Evolutionary conservation across 441 rosid species (phyloP).

Genomic region (Biscutella laevigata): DNA sequence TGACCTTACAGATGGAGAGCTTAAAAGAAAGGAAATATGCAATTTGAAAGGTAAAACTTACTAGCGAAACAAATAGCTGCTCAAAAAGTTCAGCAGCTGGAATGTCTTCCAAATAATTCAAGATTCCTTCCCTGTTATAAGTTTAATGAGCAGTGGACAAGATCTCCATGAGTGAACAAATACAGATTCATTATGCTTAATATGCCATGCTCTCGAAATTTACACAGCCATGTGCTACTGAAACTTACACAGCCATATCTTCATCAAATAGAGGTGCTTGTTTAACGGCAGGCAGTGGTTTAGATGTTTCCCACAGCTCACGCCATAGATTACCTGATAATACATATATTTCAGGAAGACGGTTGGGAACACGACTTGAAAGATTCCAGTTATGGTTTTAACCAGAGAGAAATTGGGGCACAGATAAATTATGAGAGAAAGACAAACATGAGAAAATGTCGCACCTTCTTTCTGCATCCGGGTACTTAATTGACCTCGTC

Average conservation of each 20-base stretch:
- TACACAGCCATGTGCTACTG: too few relatives aligned
- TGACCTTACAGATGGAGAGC: background rate
- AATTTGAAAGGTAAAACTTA: constrained; percentile 32
- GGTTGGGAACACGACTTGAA: background rate
- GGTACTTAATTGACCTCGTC: constrained; percentile 76
- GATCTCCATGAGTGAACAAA: constrained; percentile 15
- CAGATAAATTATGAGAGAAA: too few relatives aligned
- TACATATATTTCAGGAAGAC: background rate
- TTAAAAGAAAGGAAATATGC: background rate
- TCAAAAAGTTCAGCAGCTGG: constrained; percentile 60
- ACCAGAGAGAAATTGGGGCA: background rate
- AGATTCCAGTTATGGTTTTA: background rate
- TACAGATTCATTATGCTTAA: background rate
- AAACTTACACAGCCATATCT: constrained; percentile 90
- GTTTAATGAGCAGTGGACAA: constrained; percentile 16
- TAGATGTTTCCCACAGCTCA: constrained; percentile 89
- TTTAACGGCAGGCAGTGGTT: constrained; percentile 76
- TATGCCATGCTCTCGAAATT: too few relatives aligned
- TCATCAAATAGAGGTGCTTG: constrained; percentile 91
- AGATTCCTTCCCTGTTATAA: constrained; percentile 72
- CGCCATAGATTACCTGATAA: constrained; percentile 85
- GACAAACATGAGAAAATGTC: too few relatives aligned
- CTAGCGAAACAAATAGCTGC: constrained; percentile 76
- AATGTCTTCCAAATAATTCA: constrained; percentile 65
- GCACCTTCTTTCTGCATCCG: constrained; percentile 97